Evolutionary conservation across 2,329 filamentous ascomycete genomes (phyloP).

Genomic region (Biscogniauxia mediterranea): DNA sequence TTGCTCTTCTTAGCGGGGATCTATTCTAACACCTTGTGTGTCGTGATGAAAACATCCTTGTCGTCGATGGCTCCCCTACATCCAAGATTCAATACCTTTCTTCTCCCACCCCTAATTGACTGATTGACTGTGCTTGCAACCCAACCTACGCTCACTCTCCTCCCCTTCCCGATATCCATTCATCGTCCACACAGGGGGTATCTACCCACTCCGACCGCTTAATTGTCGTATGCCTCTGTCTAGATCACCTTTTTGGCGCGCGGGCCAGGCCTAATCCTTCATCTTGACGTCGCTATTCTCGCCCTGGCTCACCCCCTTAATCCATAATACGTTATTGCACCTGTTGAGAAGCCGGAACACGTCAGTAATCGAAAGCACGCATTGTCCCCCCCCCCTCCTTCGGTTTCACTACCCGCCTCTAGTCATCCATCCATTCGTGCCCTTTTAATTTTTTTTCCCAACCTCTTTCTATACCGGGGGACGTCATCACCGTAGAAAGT

Average conservation of each 20-base stretch:
- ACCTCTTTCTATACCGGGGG: no score
- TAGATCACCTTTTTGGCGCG: not conserved
- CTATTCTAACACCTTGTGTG: not conserved
- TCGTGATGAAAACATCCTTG: not conserved
- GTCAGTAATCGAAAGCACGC: not conserved
- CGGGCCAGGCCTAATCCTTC: constrained; percentile 43
- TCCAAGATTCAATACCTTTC: not conserved
- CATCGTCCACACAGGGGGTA: constrained; percentile 13
- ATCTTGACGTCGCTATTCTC: constrained; percentile 56
- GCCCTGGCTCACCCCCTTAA: constrained; percentile 58
- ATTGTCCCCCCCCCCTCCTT: not conserved
- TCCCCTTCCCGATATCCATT: not conserved
- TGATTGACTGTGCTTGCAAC: constrained; percentile 1
- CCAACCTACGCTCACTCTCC: not conserved
- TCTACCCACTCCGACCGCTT: constrained; percentile 9
- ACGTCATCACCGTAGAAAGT: no score
- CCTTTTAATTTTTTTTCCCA: not conserved
- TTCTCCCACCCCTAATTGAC: not conserved
- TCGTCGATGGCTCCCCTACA: not conserved
- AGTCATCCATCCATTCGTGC: no score
- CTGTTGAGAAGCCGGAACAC: constrained; percentile 40
- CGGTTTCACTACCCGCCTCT: no score
- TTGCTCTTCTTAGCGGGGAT: not conserved
- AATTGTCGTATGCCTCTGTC: not conserved
- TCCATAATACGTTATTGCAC: constrained; percentile 98